Base-by-base conservation (phyloP, 176 grass and related monocot species). In the Alopecurus myosuroides region DNA sequence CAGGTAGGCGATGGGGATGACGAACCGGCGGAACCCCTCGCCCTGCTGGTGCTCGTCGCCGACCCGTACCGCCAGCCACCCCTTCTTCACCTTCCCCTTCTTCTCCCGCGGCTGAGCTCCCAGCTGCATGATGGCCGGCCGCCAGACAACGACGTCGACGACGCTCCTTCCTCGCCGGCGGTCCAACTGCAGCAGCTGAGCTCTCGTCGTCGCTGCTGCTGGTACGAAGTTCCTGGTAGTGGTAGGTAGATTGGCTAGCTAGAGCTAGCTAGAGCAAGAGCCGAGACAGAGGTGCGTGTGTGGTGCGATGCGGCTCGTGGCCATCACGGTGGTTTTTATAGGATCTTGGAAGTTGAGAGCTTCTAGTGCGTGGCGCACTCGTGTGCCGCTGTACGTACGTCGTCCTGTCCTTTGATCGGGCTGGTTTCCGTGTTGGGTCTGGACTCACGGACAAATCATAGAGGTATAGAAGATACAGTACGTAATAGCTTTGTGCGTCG, bases 1-100 rank as follows among this genome's bases (percentile, higher is more conserved):
- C 49, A 99, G 97, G 86, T 99, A 89, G 18, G 97, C 93, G 83
- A 99, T 99, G 30, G 97, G 97, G 86, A 99, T 99, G 35, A 89
- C 87, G 82, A 99, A 92, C 26, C 88, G 85, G 49, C 70, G n/a
- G n/a, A n/a, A n/a, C n/a, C n/a, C n/a, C n/a, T n/a, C n/a, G n/a
- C n/a, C n/a, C n/a, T n/a, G 74, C 33, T 84, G 81, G 86, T 70
- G 88, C 76, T n/a, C 86, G 14, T 88, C 97, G n/a, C n/a, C n/a
- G n/a, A 99, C 97, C 5, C 80, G 39, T 68, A 99, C 97, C 1
- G 93, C 86, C 6, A 99, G 65, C 65, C 85, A 99, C 28, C 97
- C 97, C 63, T 99, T 99, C 93, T 99, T 99, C 77, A 99, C 93
- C 83, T 99, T 96, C 77, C 82, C 73, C 74, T 83, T 91, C 89